phyloP scores from a whole-genome alignment of 345 rosid genomes.

The Rhizophora apiculata region DNA sequence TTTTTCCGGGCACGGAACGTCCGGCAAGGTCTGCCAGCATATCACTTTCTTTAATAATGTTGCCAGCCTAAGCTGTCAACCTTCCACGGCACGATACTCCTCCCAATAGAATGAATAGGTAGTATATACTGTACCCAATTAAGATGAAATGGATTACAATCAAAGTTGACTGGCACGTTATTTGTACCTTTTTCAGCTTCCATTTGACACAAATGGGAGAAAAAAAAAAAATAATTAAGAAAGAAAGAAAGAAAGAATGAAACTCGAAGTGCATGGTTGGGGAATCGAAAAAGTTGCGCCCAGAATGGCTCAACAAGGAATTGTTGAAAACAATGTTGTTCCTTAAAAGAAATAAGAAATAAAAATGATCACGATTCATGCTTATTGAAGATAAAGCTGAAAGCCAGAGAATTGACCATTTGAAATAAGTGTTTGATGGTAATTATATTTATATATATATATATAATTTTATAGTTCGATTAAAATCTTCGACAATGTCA shows the following conservation, averaged over 20 bases:
- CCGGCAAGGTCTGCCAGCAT: background rate
- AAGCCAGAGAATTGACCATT: background rate
- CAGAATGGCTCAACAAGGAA: conserved; percentile 1
- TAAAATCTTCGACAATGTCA: too few species aligned
- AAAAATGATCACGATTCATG: background rate
- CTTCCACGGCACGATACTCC: background rate
- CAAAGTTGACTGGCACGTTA: conserved; percentile 9
- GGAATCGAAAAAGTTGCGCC: too few species aligned
- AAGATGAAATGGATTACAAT: conserved; percentile 13
- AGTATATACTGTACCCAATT: background rate
- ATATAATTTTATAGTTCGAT: too few species aligned
- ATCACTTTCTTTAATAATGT: background rate
- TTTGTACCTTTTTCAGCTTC: too few species aligned
- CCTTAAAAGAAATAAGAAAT: background rate
- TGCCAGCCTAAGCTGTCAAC: conserved; percentile 1
- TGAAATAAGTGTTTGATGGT: too few species aligned
- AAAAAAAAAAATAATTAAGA: too few species aligned
- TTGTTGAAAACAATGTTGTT: background rate
- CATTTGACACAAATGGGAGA: too few species aligned
- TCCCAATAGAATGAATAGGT: background rate
- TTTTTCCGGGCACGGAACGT: background rate
- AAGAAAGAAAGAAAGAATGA: too few species aligned
- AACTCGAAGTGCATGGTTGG: too few species aligned
- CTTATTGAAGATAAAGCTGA: conserved; percentile 6
- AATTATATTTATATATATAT: too few species aligned